Conservation (phyloP, 306 rosid species). For the Psophocarpus tetragonolobus region DNA sequence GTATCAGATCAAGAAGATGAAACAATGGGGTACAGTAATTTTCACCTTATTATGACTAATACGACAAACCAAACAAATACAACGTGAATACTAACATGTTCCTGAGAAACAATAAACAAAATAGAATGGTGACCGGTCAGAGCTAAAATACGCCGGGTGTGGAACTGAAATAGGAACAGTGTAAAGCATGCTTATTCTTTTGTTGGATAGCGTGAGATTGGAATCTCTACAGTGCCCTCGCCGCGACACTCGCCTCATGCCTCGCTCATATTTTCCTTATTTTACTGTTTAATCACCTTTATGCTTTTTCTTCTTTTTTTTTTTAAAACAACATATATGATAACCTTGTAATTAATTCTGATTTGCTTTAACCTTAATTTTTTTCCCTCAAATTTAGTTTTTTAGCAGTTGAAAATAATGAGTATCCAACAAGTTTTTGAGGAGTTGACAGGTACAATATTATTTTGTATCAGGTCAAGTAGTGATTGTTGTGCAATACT, state of each 20-base stretch:
- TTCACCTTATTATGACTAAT: neutral
- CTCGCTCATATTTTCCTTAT: too few relatives aligned
- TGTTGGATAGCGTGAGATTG: conserved; percentile 31
- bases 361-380: too few relatives aligned
- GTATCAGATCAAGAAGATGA: neutral
- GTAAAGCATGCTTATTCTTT: conserved; percentile 17
- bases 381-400: too few relatives aligned
- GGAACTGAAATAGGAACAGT: neutral
- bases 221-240: conserved; percentile 27
- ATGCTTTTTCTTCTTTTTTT: too few relatives aligned
- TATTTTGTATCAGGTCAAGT: too few relatives aligned
- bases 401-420: too few relatives aligned
- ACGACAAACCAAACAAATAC: neutral
- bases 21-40: neutral
- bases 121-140: neutral
- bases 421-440: too few relatives aligned
- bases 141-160: conserved; percentile 33
- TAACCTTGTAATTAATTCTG: too few relatives aligned
- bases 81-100: neutral
- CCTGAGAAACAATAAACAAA: neutral
- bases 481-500: too few relatives aligned
- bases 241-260: conserved; percentile 20
- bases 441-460: too few relatives aligned
- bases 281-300: too few relatives aligned
- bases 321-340: too few relatives aligned